Conservation (phyloP, 78 protist genomes). For the Cavenderia fasciculata region DNA sequence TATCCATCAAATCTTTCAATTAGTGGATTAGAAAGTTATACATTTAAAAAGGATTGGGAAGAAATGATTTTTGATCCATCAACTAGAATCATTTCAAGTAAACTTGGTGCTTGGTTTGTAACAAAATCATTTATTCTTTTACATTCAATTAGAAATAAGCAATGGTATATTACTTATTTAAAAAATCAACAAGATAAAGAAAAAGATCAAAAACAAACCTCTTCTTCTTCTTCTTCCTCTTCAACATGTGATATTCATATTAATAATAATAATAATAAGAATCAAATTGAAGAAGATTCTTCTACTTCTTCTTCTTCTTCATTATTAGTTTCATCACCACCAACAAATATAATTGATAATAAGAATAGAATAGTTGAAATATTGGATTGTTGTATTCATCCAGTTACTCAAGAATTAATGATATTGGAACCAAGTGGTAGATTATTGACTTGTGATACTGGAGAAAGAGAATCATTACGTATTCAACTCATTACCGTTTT, state of each 20-base stretch:
- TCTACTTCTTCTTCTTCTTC: no score
- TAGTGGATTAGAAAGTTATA: conserved; percentile 18
- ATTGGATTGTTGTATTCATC: conserved; percentile 40
- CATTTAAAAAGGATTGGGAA: conserved; percentile 36
- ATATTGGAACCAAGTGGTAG: conserved; percentile 42
- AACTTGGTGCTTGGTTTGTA: conserved; percentile 54
- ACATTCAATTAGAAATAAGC: conserved; percentile 17
- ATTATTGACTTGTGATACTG: conserved; percentile 37
- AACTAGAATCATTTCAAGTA: background rate
- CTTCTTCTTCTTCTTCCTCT: background rate
- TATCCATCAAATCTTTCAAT: background rate
- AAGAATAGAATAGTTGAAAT: conserved; percentile 15
- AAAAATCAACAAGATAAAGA: conserved; percentile 1
- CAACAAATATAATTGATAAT: background rate
- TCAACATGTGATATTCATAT: conserved; percentile 26
- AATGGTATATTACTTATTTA: conserved; percentile 33
- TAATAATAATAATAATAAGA: background rate
- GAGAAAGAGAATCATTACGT: conserved; percentile 16
- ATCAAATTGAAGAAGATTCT: background rate
- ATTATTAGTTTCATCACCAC: background rate
- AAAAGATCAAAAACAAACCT: background rate
- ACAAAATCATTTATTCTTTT: conserved; percentile 23
- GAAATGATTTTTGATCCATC: background rate
- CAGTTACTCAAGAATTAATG: conserved; percentile 32
- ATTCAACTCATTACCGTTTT: conserved; percentile 7